Evolutionary conservation across 306 rosid species (phyloP).

Genomic region (Dicorynia guianensis): DNA sequence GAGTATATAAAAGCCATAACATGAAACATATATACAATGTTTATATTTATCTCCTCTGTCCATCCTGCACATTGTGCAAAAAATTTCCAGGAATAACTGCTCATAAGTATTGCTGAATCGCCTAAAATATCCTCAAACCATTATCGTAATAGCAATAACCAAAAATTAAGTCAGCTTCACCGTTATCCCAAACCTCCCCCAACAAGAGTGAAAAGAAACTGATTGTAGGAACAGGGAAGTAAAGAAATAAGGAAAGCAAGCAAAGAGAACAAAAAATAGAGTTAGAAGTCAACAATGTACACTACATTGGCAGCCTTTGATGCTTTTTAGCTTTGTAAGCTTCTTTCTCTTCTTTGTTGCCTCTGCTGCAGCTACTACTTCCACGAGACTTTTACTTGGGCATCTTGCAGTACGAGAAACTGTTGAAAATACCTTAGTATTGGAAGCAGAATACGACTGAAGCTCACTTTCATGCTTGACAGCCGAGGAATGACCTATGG

Average conservation of each 20-base stretch:
- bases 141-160: no score
- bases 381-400: slow-evolving; percentile 56
- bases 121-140: neutral
- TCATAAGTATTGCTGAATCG: slow-evolving; percentile 26
- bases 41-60: neutral
- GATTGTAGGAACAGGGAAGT: neutral
- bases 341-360: slow-evolving; percentile 94
- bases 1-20: neutral
- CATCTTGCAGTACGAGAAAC: slow-evolving; percentile 40
- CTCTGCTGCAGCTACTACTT: slow-evolving; percentile 77
- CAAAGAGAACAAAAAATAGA: neutral
- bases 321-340: slow-evolving; percentile 77
- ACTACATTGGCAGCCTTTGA: slow-evolving; percentile 66
- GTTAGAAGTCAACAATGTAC: slow-evolving; percentile 60
- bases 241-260: slow-evolving; percentile 10
- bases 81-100: neutral
- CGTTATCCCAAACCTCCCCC: no score
- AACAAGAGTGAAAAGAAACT: no score
- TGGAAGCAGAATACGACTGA: slow-evolving; percentile 40
- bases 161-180: neutral
- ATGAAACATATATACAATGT: neutral
- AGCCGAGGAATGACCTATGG: slow-evolving; percentile 36
- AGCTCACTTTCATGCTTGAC: slow-evolving; percentile 50
- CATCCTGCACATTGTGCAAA: slow-evolving; percentile 8
- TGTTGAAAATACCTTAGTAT: slow-evolving; percentile 42